A percentile compares a stretch with the other conserved stretches of the same genome.
Evolutionary conservation across 176 grass and related monocot genomes (phyloP).

Genomic region (Eleusine coracana): DNA sequence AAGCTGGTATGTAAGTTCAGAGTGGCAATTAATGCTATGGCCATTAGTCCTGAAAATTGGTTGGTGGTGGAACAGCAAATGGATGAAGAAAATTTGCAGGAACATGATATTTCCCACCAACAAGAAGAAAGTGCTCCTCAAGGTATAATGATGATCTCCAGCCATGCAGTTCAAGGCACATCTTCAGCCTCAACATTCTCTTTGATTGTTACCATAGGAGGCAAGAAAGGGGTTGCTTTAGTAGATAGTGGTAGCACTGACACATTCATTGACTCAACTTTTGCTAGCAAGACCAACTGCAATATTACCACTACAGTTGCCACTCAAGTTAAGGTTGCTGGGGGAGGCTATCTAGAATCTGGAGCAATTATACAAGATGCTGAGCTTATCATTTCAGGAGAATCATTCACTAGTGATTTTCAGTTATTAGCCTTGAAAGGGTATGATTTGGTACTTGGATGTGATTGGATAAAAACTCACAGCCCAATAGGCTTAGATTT

Average conservation of each 20-base stretch:
- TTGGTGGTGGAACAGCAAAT: background rate
- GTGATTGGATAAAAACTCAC: background rate
- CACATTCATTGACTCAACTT: background rate
- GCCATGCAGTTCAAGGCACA: background rate
- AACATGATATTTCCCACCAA: too few species aligned
- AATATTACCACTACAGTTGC: background rate
- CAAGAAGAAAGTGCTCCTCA: too few species aligned
- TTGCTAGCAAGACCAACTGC: background rate
- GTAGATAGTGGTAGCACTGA: background rate
- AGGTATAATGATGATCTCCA: background rate
- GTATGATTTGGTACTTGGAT: background rate
- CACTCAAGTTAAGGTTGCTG: background rate
- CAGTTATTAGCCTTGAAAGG: background rate
- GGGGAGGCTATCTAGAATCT: background rate
- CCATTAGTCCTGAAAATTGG: background rate
- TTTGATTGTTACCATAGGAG: background rate
- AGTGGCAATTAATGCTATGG: background rate
- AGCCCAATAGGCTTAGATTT: background rate
- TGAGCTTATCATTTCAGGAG: too few species aligned
- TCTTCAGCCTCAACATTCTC: background rate
- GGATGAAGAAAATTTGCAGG: background rate
- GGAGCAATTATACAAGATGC: too few species aligned
- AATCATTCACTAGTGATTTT: too few species aligned
- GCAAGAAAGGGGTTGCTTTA: background rate
- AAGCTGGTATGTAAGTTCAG: too few species aligned